These are phyloP conservation scores for Maudiozyma barnettii DNA, from an alignment of 805 yeast species.

Conservation along the genomic window DNA sequence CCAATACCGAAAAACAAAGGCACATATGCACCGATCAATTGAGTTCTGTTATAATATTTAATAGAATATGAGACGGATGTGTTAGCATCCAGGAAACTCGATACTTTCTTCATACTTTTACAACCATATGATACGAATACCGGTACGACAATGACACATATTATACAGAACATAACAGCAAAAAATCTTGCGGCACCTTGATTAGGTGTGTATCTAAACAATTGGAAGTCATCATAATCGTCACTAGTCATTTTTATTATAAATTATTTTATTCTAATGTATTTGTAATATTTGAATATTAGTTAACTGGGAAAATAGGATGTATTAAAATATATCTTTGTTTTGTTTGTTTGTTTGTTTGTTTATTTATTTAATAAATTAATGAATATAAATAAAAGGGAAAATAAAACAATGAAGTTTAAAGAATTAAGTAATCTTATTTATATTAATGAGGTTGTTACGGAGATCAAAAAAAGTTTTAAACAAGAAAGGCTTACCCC, in stretches of 20 bases:
- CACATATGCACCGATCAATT: slow-evolving; percentile 4
- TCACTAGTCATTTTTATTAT: neutral
- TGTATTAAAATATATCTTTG: too few relatives aligned
- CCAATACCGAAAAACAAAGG: slow-evolving; percentile 1
- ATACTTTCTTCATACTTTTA: slow-evolving; percentile 1
- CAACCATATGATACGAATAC: neutral
- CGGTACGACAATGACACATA: neutral
- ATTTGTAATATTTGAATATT: neutral
- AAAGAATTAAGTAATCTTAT: too few relatives aligned
- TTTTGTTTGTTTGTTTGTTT: too few relatives aligned
- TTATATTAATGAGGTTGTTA: too few relatives aligned
- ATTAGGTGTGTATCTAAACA: slow-evolving; percentile 10
- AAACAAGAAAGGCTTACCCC: too few relatives aligned
- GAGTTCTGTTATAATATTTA: neutral
- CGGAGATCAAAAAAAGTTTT: too few relatives aligned
- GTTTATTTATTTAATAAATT: neutral
- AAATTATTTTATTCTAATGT: neutral
- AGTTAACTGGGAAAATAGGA: neutral
- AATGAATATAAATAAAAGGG: too few relatives aligned
- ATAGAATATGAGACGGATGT: neutral
- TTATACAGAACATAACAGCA: slow-evolving; percentile 6
- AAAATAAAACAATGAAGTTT: too few relatives aligned
- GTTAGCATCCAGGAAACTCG: neutral
- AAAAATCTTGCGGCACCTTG: slow-evolving; percentile 10
- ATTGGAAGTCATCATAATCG: slow-evolving; percentile 1